Evolutionary conservation across 2,329 filamentous ascomycete genomes (phyloP).

Genomic region (Alternaria conjuncta): DNA sequence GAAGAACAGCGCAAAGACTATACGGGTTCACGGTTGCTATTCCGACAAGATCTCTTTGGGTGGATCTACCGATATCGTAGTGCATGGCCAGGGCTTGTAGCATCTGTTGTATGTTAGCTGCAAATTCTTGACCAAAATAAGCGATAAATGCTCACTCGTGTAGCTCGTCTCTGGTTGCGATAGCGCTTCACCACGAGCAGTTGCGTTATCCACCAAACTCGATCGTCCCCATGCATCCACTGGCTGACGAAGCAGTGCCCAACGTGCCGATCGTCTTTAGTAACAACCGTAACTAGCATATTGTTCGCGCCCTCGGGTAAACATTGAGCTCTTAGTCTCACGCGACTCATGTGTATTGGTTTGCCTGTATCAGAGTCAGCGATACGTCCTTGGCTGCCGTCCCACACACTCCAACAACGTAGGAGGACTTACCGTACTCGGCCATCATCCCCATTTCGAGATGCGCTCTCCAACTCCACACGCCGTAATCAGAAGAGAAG

Average conservation of each 20-base stretch:
- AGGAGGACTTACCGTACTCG: neutral
- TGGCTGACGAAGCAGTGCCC: slow-evolving; percentile 16
- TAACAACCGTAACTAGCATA: slow-evolving; percentile 7
- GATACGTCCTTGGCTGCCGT: neutral
- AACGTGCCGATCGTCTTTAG: neutral
- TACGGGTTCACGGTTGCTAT: slow-evolving; percentile 4
- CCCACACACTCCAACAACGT: neutral
- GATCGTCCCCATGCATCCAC: slow-evolving; percentile 6
- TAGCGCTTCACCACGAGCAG: slow-evolving; percentile 10
- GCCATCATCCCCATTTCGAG: neutral
- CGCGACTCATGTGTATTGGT: neutral
- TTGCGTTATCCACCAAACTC: slow-evolving; percentile 19
- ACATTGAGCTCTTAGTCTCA: neutral
- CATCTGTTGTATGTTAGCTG: slow-evolving; percentile 9
- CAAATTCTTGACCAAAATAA: neutral
- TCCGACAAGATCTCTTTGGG: slow-evolving; percentile 5
- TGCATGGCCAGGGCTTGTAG: slow-evolving; percentile 7
- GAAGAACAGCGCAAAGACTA: slow-evolving; percentile 9
- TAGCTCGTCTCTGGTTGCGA: slow-evolving; percentile 16
- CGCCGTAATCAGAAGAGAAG: slow-evolving; percentile 1
- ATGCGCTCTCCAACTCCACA: neutral
- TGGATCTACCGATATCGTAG: slow-evolving; percentile 8
- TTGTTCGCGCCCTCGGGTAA: slow-evolving; percentile 6
- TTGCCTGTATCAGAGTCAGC: neutral
- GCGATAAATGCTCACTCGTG: slow-evolving; percentile 3